Evolutionary conservation across 139 green algal genomes (phyloP).

Genomic region (Pseudopediastrum boryanum): DNA sequence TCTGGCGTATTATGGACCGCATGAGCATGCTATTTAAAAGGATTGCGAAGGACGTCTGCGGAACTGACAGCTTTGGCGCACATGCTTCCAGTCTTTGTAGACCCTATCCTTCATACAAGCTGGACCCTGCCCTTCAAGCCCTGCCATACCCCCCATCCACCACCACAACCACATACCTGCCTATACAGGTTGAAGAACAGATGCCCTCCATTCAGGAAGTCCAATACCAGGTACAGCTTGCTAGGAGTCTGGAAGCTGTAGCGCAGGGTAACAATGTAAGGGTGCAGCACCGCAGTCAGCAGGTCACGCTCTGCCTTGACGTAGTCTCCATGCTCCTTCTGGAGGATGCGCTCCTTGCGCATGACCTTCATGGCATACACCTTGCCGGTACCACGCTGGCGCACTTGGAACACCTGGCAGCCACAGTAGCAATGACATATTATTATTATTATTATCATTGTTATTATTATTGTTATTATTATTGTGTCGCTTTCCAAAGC

Average conservation of each 20-base stretch:
- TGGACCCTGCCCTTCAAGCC: too few relatives aligned
- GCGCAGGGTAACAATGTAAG: conserved; percentile 95
- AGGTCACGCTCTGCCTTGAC: conserved; percentile 90
- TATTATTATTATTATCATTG: too few relatives aligned
- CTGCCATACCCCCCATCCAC: background rate
- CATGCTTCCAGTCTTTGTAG: too few relatives aligned
- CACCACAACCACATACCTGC: conserved; percentile 44
- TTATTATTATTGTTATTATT: too few relatives aligned
- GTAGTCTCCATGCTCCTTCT: conserved; percentile 92
- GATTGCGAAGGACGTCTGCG: too few relatives aligned
- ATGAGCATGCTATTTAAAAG: too few relatives aligned
- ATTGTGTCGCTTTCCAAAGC: too few relatives aligned
- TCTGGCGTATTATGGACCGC: too few relatives aligned
- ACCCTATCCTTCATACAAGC: too few relatives aligned
- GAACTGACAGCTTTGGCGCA: too few relatives aligned
- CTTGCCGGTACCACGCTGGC: conserved; percentile 60
- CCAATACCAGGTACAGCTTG: conserved; percentile 98
- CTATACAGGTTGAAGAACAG: conserved; percentile 98
- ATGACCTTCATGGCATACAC: conserved; percentile 98
- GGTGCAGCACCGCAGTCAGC: conserved; percentile 91
- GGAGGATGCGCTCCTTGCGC: conserved; percentile 88
- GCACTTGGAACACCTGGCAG: conserved; percentile 80
- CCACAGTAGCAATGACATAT: background rate
- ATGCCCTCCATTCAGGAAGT: conserved; percentile 99
- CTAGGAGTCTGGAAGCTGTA: conserved; percentile 79